Evolutionary conservation across 192 early-diverging fungal genomes (phyloP).

Genomic region (Funneliformis mosseae): DNA sequence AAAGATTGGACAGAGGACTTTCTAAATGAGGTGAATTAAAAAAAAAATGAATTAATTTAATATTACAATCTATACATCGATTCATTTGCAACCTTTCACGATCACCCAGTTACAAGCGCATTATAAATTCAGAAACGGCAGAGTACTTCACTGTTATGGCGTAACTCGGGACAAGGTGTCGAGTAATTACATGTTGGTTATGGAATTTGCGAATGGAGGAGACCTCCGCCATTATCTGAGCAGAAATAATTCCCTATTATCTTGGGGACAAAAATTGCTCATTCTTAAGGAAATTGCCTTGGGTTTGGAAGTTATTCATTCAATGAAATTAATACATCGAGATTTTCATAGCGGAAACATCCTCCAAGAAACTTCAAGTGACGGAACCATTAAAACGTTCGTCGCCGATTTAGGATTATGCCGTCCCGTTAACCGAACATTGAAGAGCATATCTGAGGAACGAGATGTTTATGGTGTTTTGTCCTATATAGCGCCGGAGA

Average conservation of each 20-base stretch:
- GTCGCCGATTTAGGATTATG: conserved; percentile 8
- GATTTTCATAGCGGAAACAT: conserved; percentile 24
- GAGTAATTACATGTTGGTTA: conserved; percentile 15
- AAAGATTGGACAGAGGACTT: not conserved
- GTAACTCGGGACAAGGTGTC: not conserved
- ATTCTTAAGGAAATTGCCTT: not conserved
- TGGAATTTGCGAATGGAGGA: conserved; percentile 1
- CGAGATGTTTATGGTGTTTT: conserved; percentile 3
- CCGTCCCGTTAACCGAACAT: not conserved
- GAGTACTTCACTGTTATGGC: conserved; percentile 6
- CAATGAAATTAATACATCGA: conserved; percentile 5
- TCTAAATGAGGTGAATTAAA: not conserved
- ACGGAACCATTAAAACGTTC: not conserved
- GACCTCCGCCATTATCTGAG: not conserved
- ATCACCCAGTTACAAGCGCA: not conserved
- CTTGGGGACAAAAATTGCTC: not conserved
- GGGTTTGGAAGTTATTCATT: conserved; percentile 11
- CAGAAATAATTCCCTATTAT: not conserved
- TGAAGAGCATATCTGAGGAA: not conserved
- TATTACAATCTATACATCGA: not conserved
- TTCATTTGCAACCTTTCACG: not conserved
- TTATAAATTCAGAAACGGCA: not conserved
- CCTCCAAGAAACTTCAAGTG: not conserved
- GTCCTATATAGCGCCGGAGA: conserved; percentile 8
- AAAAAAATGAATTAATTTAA: not conserved